These are phyloP conservation scores for Colletotrichum destructivum DNA, from an alignment of 2,329 filamentous ascomycete genomes.

Conservation along the genomic window DNA sequence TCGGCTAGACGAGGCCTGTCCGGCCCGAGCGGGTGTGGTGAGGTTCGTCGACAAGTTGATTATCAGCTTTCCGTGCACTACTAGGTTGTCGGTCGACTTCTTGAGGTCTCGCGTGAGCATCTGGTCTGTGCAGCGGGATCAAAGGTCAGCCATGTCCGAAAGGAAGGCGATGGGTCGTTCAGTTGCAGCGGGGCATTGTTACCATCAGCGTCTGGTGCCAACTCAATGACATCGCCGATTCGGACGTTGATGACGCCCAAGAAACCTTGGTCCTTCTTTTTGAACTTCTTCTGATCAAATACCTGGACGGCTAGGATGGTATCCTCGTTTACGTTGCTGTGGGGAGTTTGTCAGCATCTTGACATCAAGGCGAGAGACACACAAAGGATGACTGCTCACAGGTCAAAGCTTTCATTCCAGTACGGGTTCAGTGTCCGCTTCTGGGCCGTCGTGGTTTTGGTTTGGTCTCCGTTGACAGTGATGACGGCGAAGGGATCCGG, in stretches of 20 bases:
- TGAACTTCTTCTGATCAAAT: constrained; percentile 99
- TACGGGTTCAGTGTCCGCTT: constrained; percentile 99
- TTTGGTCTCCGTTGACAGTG: constrained; percentile 97
- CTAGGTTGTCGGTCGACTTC: constrained; percentile 97
- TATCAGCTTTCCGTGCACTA: constrained; percentile 97
- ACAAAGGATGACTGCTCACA: constrained; percentile 72
- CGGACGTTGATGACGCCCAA: constrained; percentile 97
- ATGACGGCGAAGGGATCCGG: constrained; percentile 98
- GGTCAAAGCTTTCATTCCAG: constrained; percentile 99
- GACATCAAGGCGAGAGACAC: constrained; percentile 43
- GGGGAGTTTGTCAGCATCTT: constrained; percentile 22
- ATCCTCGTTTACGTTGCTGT: constrained; percentile 90
- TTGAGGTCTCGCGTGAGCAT: constrained; percentile 98
- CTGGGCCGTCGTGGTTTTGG: constrained; percentile 96
- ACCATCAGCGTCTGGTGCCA: constrained; percentile 94
- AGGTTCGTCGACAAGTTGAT: constrained; percentile 96
- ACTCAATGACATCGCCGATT: constrained; percentile 93
- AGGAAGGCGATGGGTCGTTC: constrained; percentile 20
- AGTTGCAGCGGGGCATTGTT: constrained; percentile 52
- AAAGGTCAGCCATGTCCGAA: constrained; percentile 48
- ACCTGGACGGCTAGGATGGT: constrained; percentile 98
- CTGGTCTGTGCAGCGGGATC: constrained; percentile 78
- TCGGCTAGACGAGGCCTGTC: constrained; percentile 60
- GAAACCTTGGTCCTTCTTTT: constrained; percentile 99
- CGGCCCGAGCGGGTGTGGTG: constrained; percentile 74